Percentiles rank a stretch among this genome's conserved stretches.
Conservation (phyloP, 495 filamentous ascomycete species). For the Aspergillus bertholletiae region DNA sequence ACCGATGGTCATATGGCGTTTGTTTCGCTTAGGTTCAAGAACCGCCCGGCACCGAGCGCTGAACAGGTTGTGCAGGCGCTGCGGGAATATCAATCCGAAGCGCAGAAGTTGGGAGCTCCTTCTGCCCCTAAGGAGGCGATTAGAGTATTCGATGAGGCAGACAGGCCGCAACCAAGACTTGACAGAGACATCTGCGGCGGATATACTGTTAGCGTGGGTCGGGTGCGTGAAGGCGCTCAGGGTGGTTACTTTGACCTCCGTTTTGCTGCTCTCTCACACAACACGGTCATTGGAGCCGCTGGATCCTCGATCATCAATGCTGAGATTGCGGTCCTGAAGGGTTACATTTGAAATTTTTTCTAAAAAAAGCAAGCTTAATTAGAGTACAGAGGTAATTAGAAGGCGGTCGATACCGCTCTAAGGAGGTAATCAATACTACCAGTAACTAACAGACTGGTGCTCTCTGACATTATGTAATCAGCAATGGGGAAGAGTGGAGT, state of each 20-base stretch:
- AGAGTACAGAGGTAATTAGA: conserved; percentile 13
- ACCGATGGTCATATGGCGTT: conserved; percentile 84
- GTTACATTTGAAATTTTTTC: conserved; percentile 56
- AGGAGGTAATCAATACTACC: background rate
- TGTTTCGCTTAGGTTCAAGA: conserved; percentile 70
- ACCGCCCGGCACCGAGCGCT: conserved; percentile 49
- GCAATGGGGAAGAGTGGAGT: too few species aligned
- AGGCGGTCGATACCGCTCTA: conserved; percentile 1
- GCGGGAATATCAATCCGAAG: conserved; percentile 70
- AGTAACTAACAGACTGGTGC: background rate
- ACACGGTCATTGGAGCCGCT: conserved; percentile 91
- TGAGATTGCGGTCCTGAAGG: conserved; percentile 88
- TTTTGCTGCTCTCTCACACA: conserved; percentile 80
- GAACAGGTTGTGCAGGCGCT: conserved; percentile 68
- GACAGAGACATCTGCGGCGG: conserved; percentile 72
- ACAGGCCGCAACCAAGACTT: conserved; percentile 80
- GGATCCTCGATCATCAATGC: conserved; percentile 93
- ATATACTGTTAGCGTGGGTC: conserved; percentile 79
- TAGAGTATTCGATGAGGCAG: conserved; percentile 72
- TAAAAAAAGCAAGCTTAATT: conserved; percentile 23
- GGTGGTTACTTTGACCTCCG: conserved; percentile 78
- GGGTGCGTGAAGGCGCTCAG: conserved; percentile 65
- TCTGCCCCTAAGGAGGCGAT: conserved; percentile 74
- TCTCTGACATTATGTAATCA: background rate
- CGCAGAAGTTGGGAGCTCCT: conserved; percentile 67